Percentiles rank a stretch among this genome's conserved stretches.
Evolutionary conservation across 176 grass and related monocot species (phyloP).

Genomic region (Oropetium thomaeum): DNA sequence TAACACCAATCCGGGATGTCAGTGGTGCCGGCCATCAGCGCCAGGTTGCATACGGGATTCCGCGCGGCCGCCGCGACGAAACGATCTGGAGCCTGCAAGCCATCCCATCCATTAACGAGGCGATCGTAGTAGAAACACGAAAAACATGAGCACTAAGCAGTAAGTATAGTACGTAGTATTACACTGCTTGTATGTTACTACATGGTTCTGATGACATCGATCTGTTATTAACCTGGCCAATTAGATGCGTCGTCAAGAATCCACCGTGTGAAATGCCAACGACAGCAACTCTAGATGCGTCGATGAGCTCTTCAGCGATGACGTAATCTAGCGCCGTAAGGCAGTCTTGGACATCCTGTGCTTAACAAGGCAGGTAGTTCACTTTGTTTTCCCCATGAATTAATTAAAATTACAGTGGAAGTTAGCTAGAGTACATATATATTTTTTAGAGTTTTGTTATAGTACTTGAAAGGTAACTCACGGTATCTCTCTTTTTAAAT

Average conservation of each 20-base stretch:
- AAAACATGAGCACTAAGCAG: not conserved
- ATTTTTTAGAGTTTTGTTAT: too few species aligned
- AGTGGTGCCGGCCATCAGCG: slow-evolving; percentile 65
- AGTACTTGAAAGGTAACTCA: too few species aligned
- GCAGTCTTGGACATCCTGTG: slow-evolving; percentile 86
- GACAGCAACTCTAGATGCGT: slow-evolving; percentile 74
- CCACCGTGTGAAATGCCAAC: slow-evolving; percentile 80
- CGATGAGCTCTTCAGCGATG: slow-evolving; percentile 48
- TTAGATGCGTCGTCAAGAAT: slow-evolving; percentile 86
- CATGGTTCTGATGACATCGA: not conserved
- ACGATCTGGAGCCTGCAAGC: slow-evolving; percentile 70
- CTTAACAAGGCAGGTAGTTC: not conserved
- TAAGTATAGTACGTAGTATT: not conserved
- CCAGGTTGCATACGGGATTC: slow-evolving; percentile 86
- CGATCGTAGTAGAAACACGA: too few species aligned
- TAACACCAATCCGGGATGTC: not conserved
- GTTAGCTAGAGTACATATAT: slow-evolving; percentile 20
- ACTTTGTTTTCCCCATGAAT: not conserved
- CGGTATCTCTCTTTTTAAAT: too few species aligned
- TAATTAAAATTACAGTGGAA: too few species aligned
- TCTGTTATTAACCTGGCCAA: slow-evolving; percentile 65
- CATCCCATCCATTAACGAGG: not conserved
- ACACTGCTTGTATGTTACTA: too few species aligned
- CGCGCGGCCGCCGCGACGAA: slow-evolving; percentile 65
- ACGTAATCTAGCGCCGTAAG: slow-evolving; percentile 63